Percentiles rank a stretch among this genome's conserved stretches.
phyloP scores from a whole-genome alignment of 2,329 filamentous ascomycete genomes.

The Alternaria sp. region DNA sequence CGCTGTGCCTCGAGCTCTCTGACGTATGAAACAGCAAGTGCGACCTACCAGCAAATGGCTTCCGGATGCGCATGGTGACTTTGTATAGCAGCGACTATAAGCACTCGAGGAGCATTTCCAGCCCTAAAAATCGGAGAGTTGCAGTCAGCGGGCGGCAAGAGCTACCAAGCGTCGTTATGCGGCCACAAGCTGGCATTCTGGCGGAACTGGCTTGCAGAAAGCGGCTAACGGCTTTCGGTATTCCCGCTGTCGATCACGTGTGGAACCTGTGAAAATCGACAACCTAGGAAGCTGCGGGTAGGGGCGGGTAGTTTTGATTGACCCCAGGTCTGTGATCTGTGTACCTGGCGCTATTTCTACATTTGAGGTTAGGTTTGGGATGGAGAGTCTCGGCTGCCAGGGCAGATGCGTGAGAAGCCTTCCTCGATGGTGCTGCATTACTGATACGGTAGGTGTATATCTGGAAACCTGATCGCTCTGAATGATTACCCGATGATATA shows the following conservation, averaged over 20 bases:
- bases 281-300: slow-evolving; percentile 7
- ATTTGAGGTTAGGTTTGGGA: not conserved
- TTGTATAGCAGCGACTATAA: not conserved
- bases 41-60: slow-evolving; percentile 16
- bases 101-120: not conserved
- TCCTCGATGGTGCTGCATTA: not conserved
- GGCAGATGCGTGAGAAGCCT: not conserved
- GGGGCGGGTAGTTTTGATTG: slow-evolving; percentile 2
- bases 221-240: not conserved
- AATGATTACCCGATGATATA: not conserved
- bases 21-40: not conserved
- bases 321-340: slow-evolving; percentile 2
- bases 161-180: slow-evolving; percentile 8
- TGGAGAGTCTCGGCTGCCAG: not conserved
- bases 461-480: not conserved
- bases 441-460: not conserved
- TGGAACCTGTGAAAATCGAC: slow-evolving; percentile 18
- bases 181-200: slow-evolving; percentile 13
- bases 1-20: not conserved
- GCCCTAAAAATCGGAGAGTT: not conserved
- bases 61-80: slow-evolving; percentile 13
- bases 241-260: slow-evolving; percentile 11
- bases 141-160: slow-evolving; percentile 5
- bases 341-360: not conserved
- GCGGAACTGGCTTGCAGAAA: slow-evolving; percentile 5